A percentile compares a stretch with the other conserved stretches of the same genome.
These are phyloP conservation scores for Phytophthora brassicae DNA, from an alignment of 352 stramenopile genomes.

Conservation along the genomic window DNA sequence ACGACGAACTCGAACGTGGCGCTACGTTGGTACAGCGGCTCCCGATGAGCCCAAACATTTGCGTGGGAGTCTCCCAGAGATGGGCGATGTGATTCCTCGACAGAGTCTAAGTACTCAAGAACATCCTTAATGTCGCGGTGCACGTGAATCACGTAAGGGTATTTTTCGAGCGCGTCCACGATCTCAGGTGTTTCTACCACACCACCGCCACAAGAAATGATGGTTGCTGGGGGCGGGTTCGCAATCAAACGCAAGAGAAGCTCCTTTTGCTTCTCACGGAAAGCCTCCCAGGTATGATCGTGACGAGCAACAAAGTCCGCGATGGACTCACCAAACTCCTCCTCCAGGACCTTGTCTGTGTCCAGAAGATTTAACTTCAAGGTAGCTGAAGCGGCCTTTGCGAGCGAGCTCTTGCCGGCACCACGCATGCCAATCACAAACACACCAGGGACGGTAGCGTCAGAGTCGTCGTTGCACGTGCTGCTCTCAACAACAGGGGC, in stretches of 20 bases:
- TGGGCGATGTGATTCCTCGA: constrained; percentile 49
- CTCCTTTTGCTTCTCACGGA: constrained; percentile 65
- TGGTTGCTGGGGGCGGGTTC: constrained; percentile 56
- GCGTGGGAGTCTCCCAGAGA: constrained; percentile 63
- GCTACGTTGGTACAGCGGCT: constrained; percentile 56
- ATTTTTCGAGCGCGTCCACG: constrained; percentile 58
- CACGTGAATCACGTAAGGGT: constrained; percentile 73
- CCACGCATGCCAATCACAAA: constrained; percentile 90
- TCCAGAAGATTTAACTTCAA: constrained; percentile 73
- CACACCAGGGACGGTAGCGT: constrained; percentile 39
- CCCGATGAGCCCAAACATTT: constrained; percentile 57
- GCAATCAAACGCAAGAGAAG: constrained; percentile 63
- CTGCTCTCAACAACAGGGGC: constrained; percentile 41
- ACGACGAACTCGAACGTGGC: constrained; percentile 64
- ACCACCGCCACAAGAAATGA: constrained; percentile 85
- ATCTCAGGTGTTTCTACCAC: constrained; percentile 77
- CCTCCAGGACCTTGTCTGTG: constrained; percentile 74
- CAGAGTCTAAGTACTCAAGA: constrained; percentile 55
- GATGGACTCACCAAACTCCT: constrained; percentile 69
- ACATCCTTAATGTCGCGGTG: constrained; percentile 75
- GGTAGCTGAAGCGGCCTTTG: constrained; percentile 40
- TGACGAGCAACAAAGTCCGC: constrained; percentile 65
- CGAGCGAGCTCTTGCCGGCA: constrained; percentile 83
- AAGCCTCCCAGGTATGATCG: constrained; percentile 71
- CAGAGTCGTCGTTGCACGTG: constrained; percentile 7